Conservation (phyloP, 495 filamentous ascomycete species). For the Neurospora sp. region DNA sequence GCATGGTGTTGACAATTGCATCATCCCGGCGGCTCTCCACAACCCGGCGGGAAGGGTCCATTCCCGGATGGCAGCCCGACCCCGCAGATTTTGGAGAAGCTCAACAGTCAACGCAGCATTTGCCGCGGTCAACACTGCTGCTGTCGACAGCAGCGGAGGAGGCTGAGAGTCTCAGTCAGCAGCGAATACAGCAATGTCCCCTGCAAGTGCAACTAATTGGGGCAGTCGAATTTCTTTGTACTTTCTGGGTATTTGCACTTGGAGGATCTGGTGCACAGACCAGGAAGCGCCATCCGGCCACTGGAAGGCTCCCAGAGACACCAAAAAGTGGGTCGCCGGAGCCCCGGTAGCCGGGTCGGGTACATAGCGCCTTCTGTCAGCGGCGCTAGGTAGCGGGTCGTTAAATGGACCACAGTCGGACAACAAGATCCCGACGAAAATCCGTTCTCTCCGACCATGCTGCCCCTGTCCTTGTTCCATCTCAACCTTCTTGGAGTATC, state of each 20-base stretch:
- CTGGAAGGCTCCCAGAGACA: too few species aligned
- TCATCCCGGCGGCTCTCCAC: neutral
- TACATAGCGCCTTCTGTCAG: neutral
- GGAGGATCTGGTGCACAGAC: too few species aligned
- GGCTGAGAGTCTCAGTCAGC: too few species aligned
- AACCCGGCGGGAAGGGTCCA: neutral
- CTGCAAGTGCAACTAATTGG: too few species aligned
- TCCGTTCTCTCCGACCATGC: neutral
- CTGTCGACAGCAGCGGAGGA: neutral
- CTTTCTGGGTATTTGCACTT: too few species aligned
- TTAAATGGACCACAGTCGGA: neutral
- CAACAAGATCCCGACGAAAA: neutral
- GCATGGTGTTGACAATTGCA: neutral
- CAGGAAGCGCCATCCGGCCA: too few species aligned
- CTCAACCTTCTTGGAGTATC: neutral
- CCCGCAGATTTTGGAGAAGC: neutral
- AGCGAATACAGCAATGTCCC: too few species aligned
- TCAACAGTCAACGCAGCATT: too few species aligned
- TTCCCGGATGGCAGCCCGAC: neutral
- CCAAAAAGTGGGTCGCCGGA: too few species aligned
- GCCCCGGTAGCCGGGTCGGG: too few species aligned
- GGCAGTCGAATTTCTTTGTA: too few species aligned
- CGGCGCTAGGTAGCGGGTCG: neutral
- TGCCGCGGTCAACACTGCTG: too few species aligned
- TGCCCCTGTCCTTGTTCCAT: neutral